A percentile compares a stretch with the other conserved stretches of the same genome.
phyloP scores from a whole-genome alignment of 2,329 filamentous ascomycete genomes.

The Pseudogymnoascus sp. region DNA sequence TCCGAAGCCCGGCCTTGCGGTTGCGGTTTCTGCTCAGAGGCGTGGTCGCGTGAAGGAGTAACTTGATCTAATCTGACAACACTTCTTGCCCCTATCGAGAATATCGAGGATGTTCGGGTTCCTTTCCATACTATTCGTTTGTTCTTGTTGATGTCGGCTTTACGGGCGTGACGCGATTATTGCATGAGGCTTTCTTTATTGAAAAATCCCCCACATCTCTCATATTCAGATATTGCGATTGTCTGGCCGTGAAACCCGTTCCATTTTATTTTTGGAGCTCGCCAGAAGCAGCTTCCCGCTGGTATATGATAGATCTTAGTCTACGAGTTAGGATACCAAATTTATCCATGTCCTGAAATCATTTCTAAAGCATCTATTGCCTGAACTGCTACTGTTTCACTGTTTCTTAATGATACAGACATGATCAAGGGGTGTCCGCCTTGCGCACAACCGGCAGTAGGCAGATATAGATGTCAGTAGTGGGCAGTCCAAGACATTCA shows the following conservation, averaged over 20 bases:
- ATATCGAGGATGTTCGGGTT: not conserved
- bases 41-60: slow-evolving; percentile 19
- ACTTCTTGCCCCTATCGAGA: slow-evolving; percentile 25
- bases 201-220: no score
- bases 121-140: not conserved
- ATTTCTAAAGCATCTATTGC: not conserved
- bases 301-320: not conserved
- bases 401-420: not conserved
- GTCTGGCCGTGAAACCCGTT: not conserved
- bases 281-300: not conserved
- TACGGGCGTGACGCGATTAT: not conserved
- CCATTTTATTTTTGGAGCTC: not conserved
- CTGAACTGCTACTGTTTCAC: not conserved
- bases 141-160: not conserved
- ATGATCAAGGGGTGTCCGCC: not conserved
- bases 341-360: not conserved
- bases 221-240: not conserved
- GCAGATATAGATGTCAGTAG: not conserved
- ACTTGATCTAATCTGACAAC: slow-evolving; percentile 30
- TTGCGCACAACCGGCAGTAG: not conserved
- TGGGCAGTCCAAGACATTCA: not conserved
- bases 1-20: slow-evolving; percentile 18
- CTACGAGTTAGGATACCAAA: not conserved
- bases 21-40: slow-evolving; percentile 13
- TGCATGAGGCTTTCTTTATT: not conserved